Evolutionary conservation across 1,284 basidiomycete genomes (phyloP), one percentile per base, ranked within the genome.

Genomic region (Ceratobasidium sp.): DNA sequence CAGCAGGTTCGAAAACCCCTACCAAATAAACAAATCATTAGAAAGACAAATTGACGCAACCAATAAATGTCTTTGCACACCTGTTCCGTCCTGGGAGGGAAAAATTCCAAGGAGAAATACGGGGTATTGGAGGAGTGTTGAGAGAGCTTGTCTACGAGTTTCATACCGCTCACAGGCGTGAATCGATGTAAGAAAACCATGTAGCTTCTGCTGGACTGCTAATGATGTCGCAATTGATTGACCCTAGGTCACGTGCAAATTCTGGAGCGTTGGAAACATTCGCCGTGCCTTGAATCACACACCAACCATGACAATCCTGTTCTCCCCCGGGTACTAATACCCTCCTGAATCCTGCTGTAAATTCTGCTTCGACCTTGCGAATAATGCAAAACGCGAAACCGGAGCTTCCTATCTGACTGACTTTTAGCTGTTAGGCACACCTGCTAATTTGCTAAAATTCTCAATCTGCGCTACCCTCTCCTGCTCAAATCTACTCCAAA

Each of bases 21-120:
- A 48, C 20, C 13, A 20, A 33, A 44, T 20, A 38, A 40, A 28
- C 61, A 50, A 33, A 54, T 56, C 12, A 26, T 48, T 20, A 56
- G 10, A 17, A 56, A 26, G 7, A 10, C 46, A 48, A 48, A 48
- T 48, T 17, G 10, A 48, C 46, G 9, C 4, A 17, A 38, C 28
- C 17, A 68, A n/a, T 48, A 42, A 46, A 26, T 40, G 84, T 0
- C 81, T 77, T 70, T 1, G 59, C 68, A 69, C 62, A 92, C 94
- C 88, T 94, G 93, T 83, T 95, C 93, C 62, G 97, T 98, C 78
- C 95, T 90, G 2, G 97, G 96, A 46, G 97, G 97, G 83, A 99
- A 99, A 89, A 98, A 98, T 84, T 97, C 95, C 85, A 96, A 94
- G 10, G 94, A 93, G 84, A 92, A 96, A 84, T 95, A 96, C 0